These are phyloP conservation scores for Colletotrichum graminicola DNA, from an alignment of 2,329 filamentous ascomycete species.

Conservation along the genomic window DNA sequence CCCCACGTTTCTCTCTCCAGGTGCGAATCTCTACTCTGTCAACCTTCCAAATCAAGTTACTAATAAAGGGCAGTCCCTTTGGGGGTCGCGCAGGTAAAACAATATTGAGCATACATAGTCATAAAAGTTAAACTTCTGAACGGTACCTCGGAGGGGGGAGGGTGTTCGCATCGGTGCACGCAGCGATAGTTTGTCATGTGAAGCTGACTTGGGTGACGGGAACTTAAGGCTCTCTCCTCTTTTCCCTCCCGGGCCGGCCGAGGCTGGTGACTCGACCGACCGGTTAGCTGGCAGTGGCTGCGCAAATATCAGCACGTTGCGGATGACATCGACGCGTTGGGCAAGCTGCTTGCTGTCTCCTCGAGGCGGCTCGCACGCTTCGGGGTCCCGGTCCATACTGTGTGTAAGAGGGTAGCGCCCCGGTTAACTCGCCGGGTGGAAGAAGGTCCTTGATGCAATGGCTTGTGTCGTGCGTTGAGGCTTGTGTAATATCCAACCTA, in stretches of 20 bases:
- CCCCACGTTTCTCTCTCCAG: neutral
- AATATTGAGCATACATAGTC: too few relatives aligned
- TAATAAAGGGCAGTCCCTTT: too few relatives aligned
- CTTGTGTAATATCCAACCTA: neutral
- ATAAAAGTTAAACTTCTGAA: neutral
- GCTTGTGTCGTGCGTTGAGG: neutral
- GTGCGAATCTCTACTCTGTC: neutral
- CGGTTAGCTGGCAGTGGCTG: neutral
- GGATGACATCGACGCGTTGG: neutral
- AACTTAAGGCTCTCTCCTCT: neutral
- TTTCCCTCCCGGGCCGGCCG: neutral
- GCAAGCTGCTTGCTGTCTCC: neutral
- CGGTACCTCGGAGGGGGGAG: neutral
- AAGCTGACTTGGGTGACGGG: conserved; percentile 8
- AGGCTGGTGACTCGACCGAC: neutral
- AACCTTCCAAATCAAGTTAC: too few relatives aligned
- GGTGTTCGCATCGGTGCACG: neutral
- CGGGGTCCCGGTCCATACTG: neutral
- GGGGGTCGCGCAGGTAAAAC: too few relatives aligned
- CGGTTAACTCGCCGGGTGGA: too few relatives aligned
- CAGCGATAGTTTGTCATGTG: conserved; percentile 38
- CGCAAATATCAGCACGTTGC: neutral
- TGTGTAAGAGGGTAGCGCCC: neutral
- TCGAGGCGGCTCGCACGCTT: neutral
- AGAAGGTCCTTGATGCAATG: neutral